A percentile compares a stretch with the other conserved stretches of the same genome.
Evolutionary conservation across 2,329 filamentous ascomycete genomes (phyloP).

Genomic region (Aspergillus felis): DNA sequence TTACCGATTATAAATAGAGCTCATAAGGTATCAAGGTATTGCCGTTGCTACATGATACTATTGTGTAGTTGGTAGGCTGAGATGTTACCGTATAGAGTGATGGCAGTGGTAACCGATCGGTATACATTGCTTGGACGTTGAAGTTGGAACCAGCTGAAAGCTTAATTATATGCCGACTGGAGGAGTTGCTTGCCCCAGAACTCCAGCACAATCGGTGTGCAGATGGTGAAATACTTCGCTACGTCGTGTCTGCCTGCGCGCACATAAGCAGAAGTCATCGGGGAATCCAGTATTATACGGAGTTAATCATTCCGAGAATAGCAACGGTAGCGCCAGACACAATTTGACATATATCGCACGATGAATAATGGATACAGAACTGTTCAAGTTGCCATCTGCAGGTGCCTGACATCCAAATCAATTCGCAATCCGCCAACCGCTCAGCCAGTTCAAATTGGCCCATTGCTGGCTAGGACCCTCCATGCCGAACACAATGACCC

Average conservation of each 20-base stretch:
- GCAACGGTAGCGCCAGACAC: background rate
- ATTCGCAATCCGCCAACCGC: conserved; percentile 74
- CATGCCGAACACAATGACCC: conserved; percentile 96
- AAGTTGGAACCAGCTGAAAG: background rate
- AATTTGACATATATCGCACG: background rate
- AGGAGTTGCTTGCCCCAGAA: background rate
- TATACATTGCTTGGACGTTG: background rate
- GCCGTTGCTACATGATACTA: too few species aligned
- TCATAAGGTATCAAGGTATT: background rate
- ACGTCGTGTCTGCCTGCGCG: background rate
- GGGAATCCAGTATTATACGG: background rate
- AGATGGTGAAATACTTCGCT: background rate
- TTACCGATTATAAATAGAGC: too few species aligned
- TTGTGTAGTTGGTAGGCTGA: background rate
- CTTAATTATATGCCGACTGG: background rate
- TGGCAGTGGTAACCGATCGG: background rate
- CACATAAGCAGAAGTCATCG: background rate
- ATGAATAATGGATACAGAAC: background rate
- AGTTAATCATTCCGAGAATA: background rate
- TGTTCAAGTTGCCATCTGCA: background rate
- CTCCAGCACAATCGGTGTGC: background rate
- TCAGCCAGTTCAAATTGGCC: conserved; percentile 90
- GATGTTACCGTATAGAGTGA: background rate
- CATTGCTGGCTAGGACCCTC: conserved; percentile 78
- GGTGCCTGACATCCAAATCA: conserved; percentile 1